Base-by-base conservation (phyloP, 805 yeast genomes). In the Ogataea corticis region DNA sequence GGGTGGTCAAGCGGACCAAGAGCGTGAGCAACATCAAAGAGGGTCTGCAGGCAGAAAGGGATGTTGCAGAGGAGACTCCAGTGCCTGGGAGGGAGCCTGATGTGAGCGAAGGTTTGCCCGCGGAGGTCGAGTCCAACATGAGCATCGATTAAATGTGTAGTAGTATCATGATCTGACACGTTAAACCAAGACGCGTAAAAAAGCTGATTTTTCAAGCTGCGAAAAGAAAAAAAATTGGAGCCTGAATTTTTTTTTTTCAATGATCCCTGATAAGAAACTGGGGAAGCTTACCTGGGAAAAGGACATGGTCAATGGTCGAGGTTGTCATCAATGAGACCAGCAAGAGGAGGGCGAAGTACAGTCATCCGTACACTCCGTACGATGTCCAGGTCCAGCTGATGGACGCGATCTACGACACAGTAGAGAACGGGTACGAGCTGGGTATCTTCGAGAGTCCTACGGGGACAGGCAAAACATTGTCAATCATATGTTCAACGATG, bases 371-470 rank as follows among this genome's bases (percentile, higher is more conserved):
- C 60, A 58, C 64, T 37, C 97, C 98, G 0, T 91, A 91, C 62
- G 72, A 71, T 19, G 89, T 90, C 50, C 98, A 91, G 61, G 34
- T 75, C 17, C 77, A 83, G 48, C 75, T 91, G 52, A 91, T 91
- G 97, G 68, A 71, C 25, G 77, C 82, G 16, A 73, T 92, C n/a
- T 85, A 85, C 55, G 76, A 76, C 18, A 74, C 87, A 1, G 70
- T 91, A 14, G 70, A 72, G 10, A 48, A 63, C 11, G 63, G 58
- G 35, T 76, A 72, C 56, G 87, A 85, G 59, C 70, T 91, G 2
- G 96, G 95, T 0, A 71, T 91, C 1, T 83, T 91, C 57, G 97
- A 91, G 61, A 84, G 94, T 46, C 98, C 98, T 0, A 91, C 98
- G 0, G 98, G 98, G 6, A 87, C 91, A 1, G 97, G 98, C 2